Conservation (phyloP, 176 grass and related monocot species). For the Olyra latifolia region DNA sequence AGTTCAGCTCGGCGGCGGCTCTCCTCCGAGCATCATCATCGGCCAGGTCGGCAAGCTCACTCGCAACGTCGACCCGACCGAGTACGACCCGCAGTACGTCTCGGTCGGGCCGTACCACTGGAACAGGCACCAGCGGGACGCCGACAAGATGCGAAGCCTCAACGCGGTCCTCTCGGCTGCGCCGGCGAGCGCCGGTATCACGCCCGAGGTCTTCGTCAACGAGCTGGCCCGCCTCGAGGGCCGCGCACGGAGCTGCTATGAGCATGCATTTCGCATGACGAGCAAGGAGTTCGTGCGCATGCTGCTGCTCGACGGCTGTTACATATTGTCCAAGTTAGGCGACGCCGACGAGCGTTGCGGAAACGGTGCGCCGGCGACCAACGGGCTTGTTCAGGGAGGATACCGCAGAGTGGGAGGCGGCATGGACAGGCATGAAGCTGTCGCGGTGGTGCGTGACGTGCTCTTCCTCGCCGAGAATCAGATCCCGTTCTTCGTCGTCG, state of each 20-base stretch:
- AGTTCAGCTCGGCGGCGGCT: too few species aligned
- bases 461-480: slow-evolving; percentile 37
- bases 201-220: neutral
- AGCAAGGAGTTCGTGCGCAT: slow-evolving; percentile 12
- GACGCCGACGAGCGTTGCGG: rapidly evolving
- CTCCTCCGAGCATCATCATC: neutral
- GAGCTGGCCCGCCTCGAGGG: neutral
- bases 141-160: neutral
- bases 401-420: neutral
- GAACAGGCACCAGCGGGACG: neutral
- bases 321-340: neutral
- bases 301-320: slow-evolving; percentile 37
- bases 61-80: neutral
- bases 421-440: neutral
- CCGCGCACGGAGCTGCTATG: neutral
- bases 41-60: neutral
- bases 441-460: slow-evolving; percentile 6
- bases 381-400: neutral
- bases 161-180: neutral
- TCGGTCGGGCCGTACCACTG: neutral
- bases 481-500: slow-evolving; percentile 25
- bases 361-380: neutral
- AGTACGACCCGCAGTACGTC: neutral
- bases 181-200: too few species aligned
- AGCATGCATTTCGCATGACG: neutral